Conservation (phyloP, 2,329 filamentous ascomycete species). For the Hypoxylon sp. region DNA sequence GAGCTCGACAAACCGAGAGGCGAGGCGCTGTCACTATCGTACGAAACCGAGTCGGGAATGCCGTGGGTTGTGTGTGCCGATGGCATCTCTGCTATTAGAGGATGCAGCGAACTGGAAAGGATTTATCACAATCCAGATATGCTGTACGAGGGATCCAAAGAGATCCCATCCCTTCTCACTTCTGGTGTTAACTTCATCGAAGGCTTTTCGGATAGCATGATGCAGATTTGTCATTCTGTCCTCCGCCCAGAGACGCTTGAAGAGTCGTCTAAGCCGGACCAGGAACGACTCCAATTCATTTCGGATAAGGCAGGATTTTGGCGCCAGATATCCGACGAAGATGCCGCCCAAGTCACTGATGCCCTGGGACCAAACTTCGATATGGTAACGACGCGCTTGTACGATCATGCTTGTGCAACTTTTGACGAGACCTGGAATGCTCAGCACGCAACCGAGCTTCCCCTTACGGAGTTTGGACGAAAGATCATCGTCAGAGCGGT, state of each 20-base stretch:
- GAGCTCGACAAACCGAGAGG: slow-evolving; percentile 88
- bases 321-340: slow-evolving; percentile 82
- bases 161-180: slow-evolving; percentile 68
- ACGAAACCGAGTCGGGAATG: slow-evolving; percentile 75
- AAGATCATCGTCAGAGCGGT: slow-evolving; percentile 78
- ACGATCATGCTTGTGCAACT: slow-evolving; percentile 59
- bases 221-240: slow-evolving; percentile 72
- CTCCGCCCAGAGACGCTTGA: slow-evolving; percentile 78
- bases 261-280: slow-evolving; percentile 73
- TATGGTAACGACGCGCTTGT: slow-evolving; percentile 64
- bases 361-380: slow-evolving; percentile 72
- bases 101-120: slow-evolving; percentile 80
- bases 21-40: slow-evolving; percentile 80
- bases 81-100: slow-evolving; percentile 78
- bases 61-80: slow-evolving; percentile 89
- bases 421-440: slow-evolving; percentile 55
- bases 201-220: slow-evolving; percentile 73
- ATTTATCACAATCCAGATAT: slow-evolving; percentile 75
- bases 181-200: slow-evolving; percentile 76
- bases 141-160: slow-evolving; percentile 55
- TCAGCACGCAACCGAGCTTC: slow-evolving; percentile 45
- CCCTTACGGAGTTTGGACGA: slow-evolving; percentile 78
- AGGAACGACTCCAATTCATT: slow-evolving; percentile 79
- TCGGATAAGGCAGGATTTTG: slow-evolving; percentile 82
- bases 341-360: slow-evolving; percentile 74